Conservation (phyloP, 345 rosid genomes). For the Anastatica hierochuntica region DNA sequence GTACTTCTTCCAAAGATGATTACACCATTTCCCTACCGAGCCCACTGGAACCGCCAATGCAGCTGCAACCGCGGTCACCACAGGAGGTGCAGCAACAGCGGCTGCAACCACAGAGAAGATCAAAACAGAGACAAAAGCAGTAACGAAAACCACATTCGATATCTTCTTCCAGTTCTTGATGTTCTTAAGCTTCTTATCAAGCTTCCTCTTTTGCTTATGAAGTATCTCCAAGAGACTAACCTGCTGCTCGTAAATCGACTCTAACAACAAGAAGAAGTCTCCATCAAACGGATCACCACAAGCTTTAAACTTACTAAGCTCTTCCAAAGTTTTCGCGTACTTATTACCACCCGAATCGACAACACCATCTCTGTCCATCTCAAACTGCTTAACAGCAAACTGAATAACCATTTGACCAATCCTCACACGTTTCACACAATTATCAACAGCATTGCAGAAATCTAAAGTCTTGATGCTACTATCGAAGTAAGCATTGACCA, state of each 20-base stretch:
- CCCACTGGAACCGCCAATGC: slow-evolving; percentile 57
- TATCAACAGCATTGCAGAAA: slow-evolving; percentile 59
- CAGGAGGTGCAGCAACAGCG: slow-evolving; percentile 69
- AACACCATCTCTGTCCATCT: slow-evolving; percentile 31
- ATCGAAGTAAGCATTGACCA: slow-evolving; percentile 69
- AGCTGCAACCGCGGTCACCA: slow-evolving; percentile 58
- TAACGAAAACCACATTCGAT: slow-evolving; percentile 57
- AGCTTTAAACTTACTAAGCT: slow-evolving; percentile 51
- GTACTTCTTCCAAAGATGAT: slow-evolving; percentile 52
- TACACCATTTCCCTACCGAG: slow-evolving; percentile 76
- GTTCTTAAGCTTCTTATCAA: slow-evolving; percentile 62
- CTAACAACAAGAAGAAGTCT: slow-evolving; percentile 50
- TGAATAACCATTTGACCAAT: slow-evolving; percentile 50
- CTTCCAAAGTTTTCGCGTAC: slow-evolving; percentile 51
- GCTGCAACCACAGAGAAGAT: slow-evolving; percentile 89
- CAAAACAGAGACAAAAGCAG: slow-evolving; percentile 61
- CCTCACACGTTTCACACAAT: slow-evolving; percentile 52
- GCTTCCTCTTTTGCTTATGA: slow-evolving; percentile 42
- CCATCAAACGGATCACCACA: slow-evolving; percentile 67
- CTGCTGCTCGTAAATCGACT: slow-evolving; percentile 48
- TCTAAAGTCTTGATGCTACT: slow-evolving; percentile 61
- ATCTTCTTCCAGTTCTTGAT: slow-evolving; percentile 66
- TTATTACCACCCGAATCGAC: slow-evolving; percentile 18
- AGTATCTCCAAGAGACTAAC: slow-evolving; percentile 38
- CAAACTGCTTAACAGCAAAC: slow-evolving; percentile 50